phyloP scores from a whole-genome alignment of 2,329 filamentous ascomycete genomes.

The Colletotrichum chlorophyti region DNA sequence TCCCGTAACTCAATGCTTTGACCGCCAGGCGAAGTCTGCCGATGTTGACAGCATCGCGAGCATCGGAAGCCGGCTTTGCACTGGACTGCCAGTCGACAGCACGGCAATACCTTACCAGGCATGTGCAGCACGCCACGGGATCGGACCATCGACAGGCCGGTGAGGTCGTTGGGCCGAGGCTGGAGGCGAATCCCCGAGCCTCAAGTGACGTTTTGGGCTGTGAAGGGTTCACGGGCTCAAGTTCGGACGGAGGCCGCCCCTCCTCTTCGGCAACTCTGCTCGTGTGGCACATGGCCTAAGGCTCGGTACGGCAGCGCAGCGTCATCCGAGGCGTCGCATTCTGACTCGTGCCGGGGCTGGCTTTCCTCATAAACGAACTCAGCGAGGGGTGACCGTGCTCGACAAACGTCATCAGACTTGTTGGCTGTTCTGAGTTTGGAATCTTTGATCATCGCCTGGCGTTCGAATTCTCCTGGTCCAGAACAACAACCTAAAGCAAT shows the following conservation, averaged over 20 bases:
- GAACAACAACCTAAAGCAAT: too few species aligned
- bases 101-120: constrained; percentile 7
- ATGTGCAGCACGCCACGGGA: constrained; percentile 1
- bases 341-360: too few species aligned
- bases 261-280: background rate
- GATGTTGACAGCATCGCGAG: background rate
- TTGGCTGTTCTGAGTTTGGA: too few species aligned
- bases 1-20: constrained; percentile 25
- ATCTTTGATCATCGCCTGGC: too few species aligned
- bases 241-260: constrained; percentile 11
- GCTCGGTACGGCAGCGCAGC: background rate
- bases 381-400: too few species aligned
- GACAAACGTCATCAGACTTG: too few species aligned
- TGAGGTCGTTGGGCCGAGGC: background rate
- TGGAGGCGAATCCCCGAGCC: background rate
- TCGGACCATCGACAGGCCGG: background rate
- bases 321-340: constrained; percentile 1
- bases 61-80: background rate
- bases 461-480: too few species aligned
- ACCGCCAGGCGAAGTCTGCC: constrained; percentile 6
- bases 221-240: constrained; percentile 5
- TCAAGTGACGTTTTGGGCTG: constrained; percentile 9
- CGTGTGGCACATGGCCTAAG: background rate
- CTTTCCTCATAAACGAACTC: too few species aligned
- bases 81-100: too few species aligned